Percentiles rank a stretch among this genome's conserved stretches.
Conservation (phyloP, 2,329 filamentous ascomycete species). For the Calonectria honghensis region DNA sequence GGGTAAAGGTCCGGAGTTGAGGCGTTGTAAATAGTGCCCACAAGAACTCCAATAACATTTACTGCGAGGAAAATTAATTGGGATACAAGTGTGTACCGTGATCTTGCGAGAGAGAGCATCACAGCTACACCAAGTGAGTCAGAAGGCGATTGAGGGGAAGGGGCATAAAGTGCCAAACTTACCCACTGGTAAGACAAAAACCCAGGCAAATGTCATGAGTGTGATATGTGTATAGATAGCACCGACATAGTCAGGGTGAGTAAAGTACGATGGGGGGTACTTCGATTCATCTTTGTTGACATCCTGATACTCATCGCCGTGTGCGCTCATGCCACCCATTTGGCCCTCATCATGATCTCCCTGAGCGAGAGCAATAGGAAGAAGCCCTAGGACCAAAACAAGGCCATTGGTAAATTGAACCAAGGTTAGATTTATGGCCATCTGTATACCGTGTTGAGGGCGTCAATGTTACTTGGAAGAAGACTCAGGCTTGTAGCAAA, state of each 20-base stretch:
- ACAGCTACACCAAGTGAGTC: slow-evolving; percentile 74
- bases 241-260: slow-evolving; percentile 69
- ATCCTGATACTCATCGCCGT: slow-evolving; percentile 39
- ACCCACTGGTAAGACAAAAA: slow-evolving; percentile 83
- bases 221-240: slow-evolving; percentile 82
- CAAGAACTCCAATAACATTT: slow-evolving; percentile 79
- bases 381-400: slow-evolving; percentile 35
- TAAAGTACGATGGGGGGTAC: slow-evolving; percentile 75
- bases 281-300: slow-evolving; percentile 54
- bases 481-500: neutral
- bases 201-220: slow-evolving; percentile 83
- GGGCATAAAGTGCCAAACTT: slow-evolving; percentile 59
- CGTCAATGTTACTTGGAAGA: neutral
- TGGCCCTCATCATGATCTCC: slow-evolving; percentile 43
- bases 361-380: slow-evolving; percentile 50
- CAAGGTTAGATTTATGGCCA: slow-evolving; percentile 27
- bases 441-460: neutral
- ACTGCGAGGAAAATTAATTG: slow-evolving; percentile 81
- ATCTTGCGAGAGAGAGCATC: slow-evolving; percentile 89
- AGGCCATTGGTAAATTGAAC: slow-evolving; percentile 24
- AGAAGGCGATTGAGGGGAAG: slow-evolving; percentile 28
- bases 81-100: slow-evolving; percentile 80
- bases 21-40: slow-evolving; percentile 84
- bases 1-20: slow-evolving; percentile 90
- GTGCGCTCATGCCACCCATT: slow-evolving; percentile 30